Conservation (phyloP, 192 early-diverging fungal genomes). For the Umbelopsis sp. region DNA sequence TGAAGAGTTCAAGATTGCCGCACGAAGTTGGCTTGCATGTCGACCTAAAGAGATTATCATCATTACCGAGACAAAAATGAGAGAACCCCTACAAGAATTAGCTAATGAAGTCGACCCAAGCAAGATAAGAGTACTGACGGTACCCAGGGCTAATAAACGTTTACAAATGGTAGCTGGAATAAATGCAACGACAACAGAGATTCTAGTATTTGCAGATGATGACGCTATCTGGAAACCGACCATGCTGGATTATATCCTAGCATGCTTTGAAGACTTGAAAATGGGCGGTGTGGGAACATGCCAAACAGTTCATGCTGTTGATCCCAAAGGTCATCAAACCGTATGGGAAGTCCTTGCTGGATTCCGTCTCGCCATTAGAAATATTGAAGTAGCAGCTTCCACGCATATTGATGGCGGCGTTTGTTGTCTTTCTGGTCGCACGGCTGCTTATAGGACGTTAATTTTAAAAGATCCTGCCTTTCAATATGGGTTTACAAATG, state of each 20-base stretch:
- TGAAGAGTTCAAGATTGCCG: constrained; percentile 59
- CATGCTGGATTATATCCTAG: constrained; percentile 56
- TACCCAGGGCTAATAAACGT: constrained; percentile 51
- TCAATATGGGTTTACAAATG: constrained; percentile 59
- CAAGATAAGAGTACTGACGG: constrained; percentile 49
- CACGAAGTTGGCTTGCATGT: constrained; percentile 52
- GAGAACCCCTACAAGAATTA: constrained; percentile 43
- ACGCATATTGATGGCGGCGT: constrained; percentile 67
- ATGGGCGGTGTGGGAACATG: constrained; percentile 63
- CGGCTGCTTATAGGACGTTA: constrained; percentile 60
- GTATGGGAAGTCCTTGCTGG: constrained; percentile 65
- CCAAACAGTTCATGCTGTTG: constrained; percentile 51
- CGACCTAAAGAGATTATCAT: constrained; percentile 60
- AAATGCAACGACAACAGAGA: constrained; percentile 53
- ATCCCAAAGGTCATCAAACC: constrained; percentile 45
- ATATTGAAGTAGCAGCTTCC: constrained; percentile 62
- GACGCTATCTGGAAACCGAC: constrained; percentile 60
- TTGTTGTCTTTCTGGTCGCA: constrained; percentile 63
- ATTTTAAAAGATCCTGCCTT: constrained; percentile 63
- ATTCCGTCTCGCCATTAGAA: constrained; percentile 58
- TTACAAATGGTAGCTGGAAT: constrained; percentile 61
- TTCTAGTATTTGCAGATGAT: constrained; percentile 61
- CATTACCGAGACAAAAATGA: constrained; percentile 47
- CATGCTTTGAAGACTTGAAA: constrained; percentile 58
- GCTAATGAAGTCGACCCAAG: constrained; percentile 49